Evolutionary conservation across 257 asterid species (phyloP), one percentile per base, ranked within the genome.

Genomic region (Solanum bulbocastanum): DNA sequence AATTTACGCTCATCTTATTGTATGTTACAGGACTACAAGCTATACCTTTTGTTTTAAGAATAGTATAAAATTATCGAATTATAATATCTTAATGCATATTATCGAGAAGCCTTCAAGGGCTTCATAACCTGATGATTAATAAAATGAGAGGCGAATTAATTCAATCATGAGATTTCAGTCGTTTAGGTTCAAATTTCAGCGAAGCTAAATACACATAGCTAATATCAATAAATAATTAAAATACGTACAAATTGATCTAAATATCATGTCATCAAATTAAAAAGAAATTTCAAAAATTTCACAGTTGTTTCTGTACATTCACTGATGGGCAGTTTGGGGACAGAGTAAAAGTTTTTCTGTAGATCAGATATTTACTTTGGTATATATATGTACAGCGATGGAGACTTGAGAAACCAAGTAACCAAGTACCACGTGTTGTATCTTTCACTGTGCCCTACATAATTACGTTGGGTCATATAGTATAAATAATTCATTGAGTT

Each of bases 141-240:
- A 16, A 52, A 52, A 52, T 16, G 62, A 52, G 23, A 52, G 62
- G 62, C 4, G 2, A 52, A 52, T 52, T 52, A 16, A 52, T 52
- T 16, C 1, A 52, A 15, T 52, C 2, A 5, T 52, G 62, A 52
- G 3, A 52, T 5, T 65, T n/a, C 1, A 2, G 1, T 65, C 33
- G 1, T 65, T 65, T 65, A 65, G 16, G 3, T n/a, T 65, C 71
- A 62, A 62, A 9, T n/a, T 8, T 62, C 16, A 62, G 8, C 8
- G 1, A 5, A 23, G 16, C 2, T 66, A 27, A 3, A 68, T 0
- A 12, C 10, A 27, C 1, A 0, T 27, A 13, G 10, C 2, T 27
- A 12, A 66, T 66, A n/a, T 0, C 0, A 23, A 62, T 0, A 2
- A 62, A 10, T 10, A 62, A 23, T n/a, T 0, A 0, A 0, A 0